These are phyloP conservation scores for Alternaria sp. DNA, from an alignment of 2,329 filamentous ascomycete genomes.

Conservation along the genomic window DNA sequence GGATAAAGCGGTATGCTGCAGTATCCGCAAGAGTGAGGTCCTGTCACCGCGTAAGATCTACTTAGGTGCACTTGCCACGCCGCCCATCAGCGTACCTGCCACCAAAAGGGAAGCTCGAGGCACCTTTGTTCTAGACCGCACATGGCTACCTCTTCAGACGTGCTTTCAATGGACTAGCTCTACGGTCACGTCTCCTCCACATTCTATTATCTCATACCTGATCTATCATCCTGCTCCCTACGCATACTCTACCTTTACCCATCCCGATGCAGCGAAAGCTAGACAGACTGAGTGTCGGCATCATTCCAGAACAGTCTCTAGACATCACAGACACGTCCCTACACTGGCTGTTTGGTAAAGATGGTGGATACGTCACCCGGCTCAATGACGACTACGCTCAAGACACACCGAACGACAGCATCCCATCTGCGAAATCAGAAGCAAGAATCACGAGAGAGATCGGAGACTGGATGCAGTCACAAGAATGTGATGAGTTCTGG, in stretches of 20 bases:
- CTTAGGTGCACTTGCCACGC: background rate
- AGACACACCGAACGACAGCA: background rate
- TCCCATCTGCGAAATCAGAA: slow-evolving; percentile 10
- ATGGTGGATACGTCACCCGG: slow-evolving; percentile 3
- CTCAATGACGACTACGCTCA: background rate
- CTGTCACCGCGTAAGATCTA: background rate
- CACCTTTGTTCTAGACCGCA: background rate
- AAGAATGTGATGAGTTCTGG: slow-evolving; percentile 23
- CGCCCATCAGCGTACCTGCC: background rate
- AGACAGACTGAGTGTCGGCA: slow-evolving; percentile 14
- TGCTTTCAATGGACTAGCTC: background rate
- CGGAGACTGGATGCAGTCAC: slow-evolving; percentile 23
- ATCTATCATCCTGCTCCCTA: background rate
- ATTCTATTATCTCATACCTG: background rate
- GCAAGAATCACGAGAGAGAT: slow-evolving; percentile 23
- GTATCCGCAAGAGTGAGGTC: background rate
- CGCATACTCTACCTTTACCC: background rate
- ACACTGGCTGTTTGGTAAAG: slow-evolving; percentile 10
- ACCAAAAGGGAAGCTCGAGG: too few relatives aligned
- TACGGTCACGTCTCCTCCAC: background rate
- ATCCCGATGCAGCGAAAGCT: background rate
- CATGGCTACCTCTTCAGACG: background rate
- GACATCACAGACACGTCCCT: slow-evolving; percentile 3
- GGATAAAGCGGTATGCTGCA: background rate
- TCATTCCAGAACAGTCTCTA: slow-evolving; percentile 10